Conservation (phyloP, 768 basidiomycete species). For the Crucibulum laeve region DNA sequence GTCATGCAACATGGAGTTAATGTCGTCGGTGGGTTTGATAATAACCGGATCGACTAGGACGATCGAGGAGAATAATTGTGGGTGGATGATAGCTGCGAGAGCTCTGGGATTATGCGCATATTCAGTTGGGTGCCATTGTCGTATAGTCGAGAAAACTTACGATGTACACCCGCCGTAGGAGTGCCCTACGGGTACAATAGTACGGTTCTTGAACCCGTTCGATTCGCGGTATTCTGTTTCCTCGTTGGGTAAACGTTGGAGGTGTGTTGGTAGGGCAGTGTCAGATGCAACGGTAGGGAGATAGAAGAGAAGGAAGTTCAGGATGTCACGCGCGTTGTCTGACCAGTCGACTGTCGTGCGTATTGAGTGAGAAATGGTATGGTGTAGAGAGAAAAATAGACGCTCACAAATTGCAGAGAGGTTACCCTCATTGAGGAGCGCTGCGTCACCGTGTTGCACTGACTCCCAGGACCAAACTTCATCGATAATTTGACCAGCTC, state of each 20-base stretch:
- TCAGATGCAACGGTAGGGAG: conserved; percentile 41
- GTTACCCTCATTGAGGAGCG: conserved; percentile 54
- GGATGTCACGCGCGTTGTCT: conserved; percentile 73
- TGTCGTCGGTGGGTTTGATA: conserved; percentile 17
- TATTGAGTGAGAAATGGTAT: neutral
- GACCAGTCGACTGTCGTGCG: conserved; percentile 66
- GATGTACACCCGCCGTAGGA: conserved; percentile 79
- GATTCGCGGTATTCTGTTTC: conserved; percentile 37
- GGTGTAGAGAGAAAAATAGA: neutral
- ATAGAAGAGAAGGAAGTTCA: conserved; percentile 69
- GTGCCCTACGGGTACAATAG: conserved; percentile 73
- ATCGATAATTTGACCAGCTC: conserved; percentile 36
- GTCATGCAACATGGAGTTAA: conserved; percentile 6
- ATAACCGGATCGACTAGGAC: conserved; percentile 82
- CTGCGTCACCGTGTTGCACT: conserved; percentile 84
- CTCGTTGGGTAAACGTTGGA: conserved; percentile 41
- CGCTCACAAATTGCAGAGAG: conserved; percentile 57
- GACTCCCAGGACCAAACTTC: conserved; percentile 85
- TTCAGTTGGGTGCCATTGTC: neutral
- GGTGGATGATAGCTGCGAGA: conserved; percentile 61
- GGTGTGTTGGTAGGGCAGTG: conserved; percentile 42
- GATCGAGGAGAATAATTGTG: conserved; percentile 65
- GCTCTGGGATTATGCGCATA: conserved; percentile 29
- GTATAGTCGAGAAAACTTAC: conserved; percentile 35
- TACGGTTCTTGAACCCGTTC: conserved; percentile 47